These are phyloP conservation scores for Globisporangium viniferum DNA, from an alignment of 352 stramenopile species.

Conservation along the genomic window DNA sequence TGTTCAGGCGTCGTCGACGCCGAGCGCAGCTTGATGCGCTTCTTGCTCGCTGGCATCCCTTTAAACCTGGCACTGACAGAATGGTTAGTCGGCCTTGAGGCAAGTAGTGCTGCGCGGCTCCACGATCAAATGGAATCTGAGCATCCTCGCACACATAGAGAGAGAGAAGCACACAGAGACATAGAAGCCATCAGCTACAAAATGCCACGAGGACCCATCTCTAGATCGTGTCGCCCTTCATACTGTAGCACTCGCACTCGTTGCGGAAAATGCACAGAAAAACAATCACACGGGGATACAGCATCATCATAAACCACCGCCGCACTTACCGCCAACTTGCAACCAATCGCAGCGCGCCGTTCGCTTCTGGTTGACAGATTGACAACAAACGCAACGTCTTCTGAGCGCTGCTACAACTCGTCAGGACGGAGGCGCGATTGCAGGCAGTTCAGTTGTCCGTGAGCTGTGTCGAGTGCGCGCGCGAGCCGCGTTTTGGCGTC, in stretches of 20 bases:
- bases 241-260: background rate
- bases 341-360: background rate
- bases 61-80: background rate
- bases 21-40: conserved; percentile 64
- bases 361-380: background rate
- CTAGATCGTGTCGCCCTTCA: background rate
- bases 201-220: background rate
- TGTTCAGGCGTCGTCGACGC: conserved; percentile 43
- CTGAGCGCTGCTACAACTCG: no score
- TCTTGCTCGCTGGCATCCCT: conserved; percentile 73
- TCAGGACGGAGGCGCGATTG: no score
- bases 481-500: no score
- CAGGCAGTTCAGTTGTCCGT: no score
- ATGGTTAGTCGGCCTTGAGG: background rate
- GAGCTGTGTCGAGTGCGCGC: no score
- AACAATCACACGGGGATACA: background rate
- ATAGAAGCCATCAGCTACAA: background rate
- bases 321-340: background rate
- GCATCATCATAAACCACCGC: background rate
- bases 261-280: background rate
- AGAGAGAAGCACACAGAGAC: background rate
- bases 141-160: background rate
- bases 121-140: background rate
- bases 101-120: background rate
- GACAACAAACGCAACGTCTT: no score